Evolutionary conservation across 2,329 filamentous ascomycete genomes (phyloP).

Genomic region (Apiospora pterosperma): DNA sequence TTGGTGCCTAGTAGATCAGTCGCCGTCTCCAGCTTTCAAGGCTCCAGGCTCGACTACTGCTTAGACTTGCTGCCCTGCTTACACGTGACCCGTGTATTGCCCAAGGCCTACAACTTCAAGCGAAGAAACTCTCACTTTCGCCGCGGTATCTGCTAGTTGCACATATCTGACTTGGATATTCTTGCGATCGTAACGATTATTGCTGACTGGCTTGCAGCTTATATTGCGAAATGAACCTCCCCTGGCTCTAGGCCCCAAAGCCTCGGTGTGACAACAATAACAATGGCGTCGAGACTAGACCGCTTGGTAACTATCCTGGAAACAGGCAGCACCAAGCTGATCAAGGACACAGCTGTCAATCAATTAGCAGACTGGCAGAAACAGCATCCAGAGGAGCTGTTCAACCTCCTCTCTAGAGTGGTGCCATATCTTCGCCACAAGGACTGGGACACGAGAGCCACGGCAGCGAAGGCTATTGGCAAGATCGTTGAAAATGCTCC

Average conservation of each 20-base stretch:
- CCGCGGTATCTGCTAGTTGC: not conserved
- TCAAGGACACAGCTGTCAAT: slow-evolving; percentile 94
- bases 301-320: slow-evolving; percentile 60
- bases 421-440: slow-evolving; percentile 94
- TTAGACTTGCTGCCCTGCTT: not conserved
- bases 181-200: not conserved
- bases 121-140: too few relatives aligned
- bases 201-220: slow-evolving; percentile 2
- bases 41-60: not conserved
- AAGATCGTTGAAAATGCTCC: slow-evolving; percentile 90
- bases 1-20: not conserved
- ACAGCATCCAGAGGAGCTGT: slow-evolving; percentile 94
- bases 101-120: too few relatives aligned
- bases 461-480: slow-evolving; percentile 89
- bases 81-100: not conserved
- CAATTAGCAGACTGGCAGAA: slow-evolving; percentile 98
- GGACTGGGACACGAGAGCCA: slow-evolving; percentile 94
- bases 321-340: slow-evolving; percentile 93
- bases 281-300: slow-evolving; percentile 54
- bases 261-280: slow-evolving; percentile 8
- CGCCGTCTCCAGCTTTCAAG: not conserved
- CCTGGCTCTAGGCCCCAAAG: slow-evolving; percentile 9
- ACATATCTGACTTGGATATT: not conserved
- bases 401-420: slow-evolving; percentile 89
- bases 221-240: slow-evolving; percentile 10